Percentiles rank a stretch among this genome's conserved stretches.
These are phyloP conservation scores for Persicaria tinctoria DNA, from an alignment of 148 eudicot species.

Conservation along the genomic window DNA sequence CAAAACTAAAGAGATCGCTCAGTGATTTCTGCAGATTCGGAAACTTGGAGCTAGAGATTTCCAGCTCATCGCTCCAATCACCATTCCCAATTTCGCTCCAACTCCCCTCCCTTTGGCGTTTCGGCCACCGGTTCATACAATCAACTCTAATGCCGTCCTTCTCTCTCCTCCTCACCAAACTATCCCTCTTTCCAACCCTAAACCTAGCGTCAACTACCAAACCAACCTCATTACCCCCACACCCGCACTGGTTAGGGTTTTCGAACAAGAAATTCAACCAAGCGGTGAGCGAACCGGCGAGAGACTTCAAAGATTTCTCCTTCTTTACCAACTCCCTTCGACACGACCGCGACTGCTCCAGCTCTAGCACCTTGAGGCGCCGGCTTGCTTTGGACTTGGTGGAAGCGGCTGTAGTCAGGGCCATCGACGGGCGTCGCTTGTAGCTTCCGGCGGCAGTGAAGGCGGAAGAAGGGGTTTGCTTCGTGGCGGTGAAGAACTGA, in stretches of 20 bases:
- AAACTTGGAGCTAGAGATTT: slow-evolving; percentile 26
- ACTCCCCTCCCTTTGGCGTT: slow-evolving; percentile 45
- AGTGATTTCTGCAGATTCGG: slow-evolving; percentile 46
- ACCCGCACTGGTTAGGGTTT: slow-evolving; percentile 67
- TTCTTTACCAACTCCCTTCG: slow-evolving; percentile 52
- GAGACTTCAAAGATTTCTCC: slow-evolving; percentile 50
- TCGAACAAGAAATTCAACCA: slow-evolving; percentile 88
- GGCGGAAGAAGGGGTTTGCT: slow-evolving; percentile 39
- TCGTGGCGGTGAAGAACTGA: slow-evolving; percentile 60
- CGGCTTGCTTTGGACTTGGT: slow-evolving; percentile 27
- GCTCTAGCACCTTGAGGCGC: slow-evolving; percentile 54
- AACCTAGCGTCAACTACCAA: background rate
- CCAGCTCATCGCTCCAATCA: slow-evolving; percentile 16
- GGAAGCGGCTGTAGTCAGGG: slow-evolving; percentile 2
- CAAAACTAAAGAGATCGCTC: slow-evolving; percentile 74
- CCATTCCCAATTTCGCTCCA: slow-evolving; percentile 19
- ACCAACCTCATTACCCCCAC: slow-evolving; percentile 19
- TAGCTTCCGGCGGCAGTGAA: slow-evolving; percentile 24
- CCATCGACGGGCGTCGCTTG: slow-evolving; percentile 1
- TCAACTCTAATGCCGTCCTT: slow-evolving; percentile 26
- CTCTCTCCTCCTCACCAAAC: slow-evolving; percentile 16
- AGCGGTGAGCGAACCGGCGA: slow-evolving; percentile 63
- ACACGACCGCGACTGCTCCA: slow-evolving; percentile 63
- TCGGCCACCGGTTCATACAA: slow-evolving; percentile 53
- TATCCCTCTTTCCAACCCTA: slow-evolving; percentile 56